A percentile compares a stretch with the other conserved stretches of the same genome.
Evolutionary conservation across 805 yeast species (phyloP).

Genomic region (Saccharomycopsis malanga): DNA sequence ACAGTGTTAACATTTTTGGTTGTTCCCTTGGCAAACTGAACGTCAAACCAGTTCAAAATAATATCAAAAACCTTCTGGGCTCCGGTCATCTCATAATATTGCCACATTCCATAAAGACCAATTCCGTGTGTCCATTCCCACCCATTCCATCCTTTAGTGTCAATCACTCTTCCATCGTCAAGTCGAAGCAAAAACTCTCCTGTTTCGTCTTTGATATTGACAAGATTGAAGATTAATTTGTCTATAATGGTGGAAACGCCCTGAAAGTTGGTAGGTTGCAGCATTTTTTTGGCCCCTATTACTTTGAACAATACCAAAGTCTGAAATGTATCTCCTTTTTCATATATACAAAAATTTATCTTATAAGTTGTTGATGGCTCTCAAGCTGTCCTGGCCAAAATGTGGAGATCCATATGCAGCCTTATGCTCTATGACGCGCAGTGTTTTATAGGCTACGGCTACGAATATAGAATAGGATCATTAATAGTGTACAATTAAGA

Average conservation of each 20-base stretch:
- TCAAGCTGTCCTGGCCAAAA: no score
- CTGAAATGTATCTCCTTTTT: no score
- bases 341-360: no score
- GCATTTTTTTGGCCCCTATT: no score
- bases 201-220: conserved; percentile 29
- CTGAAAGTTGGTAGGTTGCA: no score
- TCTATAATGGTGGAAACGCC: conserved; percentile 2
- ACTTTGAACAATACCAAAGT: neutral
- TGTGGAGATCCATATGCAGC: no score
- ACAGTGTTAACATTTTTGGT: conserved; percentile 33
- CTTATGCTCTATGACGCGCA: no score
- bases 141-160: conserved; percentile 36
- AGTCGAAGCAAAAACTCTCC: conserved; percentile 29
- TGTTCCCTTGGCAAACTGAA: conserved; percentile 30
- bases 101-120: conserved; percentile 35
- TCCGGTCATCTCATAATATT: conserved; percentile 29
- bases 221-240: conserved; percentile 21
- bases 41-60: conserved; percentile 29
- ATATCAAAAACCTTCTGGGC: conserved; percentile 24
- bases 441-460: no score
- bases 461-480: no score
- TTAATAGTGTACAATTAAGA: no score
- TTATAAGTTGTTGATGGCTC: no score
- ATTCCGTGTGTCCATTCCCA: conserved; percentile 38
- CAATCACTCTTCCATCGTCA: conserved; percentile 30